Evolutionary conservation across 495 filamentous ascomycete species (phyloP), one percentile per base, ranked within the genome.

Genomic region (Penicillium silybi): DNA sequence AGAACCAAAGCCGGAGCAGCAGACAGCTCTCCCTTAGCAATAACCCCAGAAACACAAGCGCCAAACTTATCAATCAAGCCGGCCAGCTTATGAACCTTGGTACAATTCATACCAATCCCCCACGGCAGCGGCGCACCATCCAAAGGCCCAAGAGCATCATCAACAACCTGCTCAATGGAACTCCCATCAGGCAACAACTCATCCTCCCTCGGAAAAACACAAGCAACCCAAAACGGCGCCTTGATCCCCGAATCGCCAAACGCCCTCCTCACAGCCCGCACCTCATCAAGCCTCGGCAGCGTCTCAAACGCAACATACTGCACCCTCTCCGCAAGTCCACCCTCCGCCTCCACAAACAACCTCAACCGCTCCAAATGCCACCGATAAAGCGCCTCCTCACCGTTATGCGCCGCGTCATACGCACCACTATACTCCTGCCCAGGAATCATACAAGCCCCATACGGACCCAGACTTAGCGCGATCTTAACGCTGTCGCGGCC

Each of bases 31-130:
- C 63, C 56, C 10, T 52, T 47, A 17, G 50, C 34, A 43, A 65
- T 35, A 37, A 75, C 47, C 17, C 49, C 52, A 20, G 50, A 37
- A 35, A 84, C 58, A 29, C 67, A 69, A 15, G 50, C 59, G 46
- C 77, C 76, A 54, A 81, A 80, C 39, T 62, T 56, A 6, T 54
- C 46, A 19, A 86, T 64, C 27, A 87, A 57, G 2, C 57, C 52
- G 3, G 64, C 54, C 3, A 86, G 69, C 46, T 82, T 81, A 19
- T 66, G 61, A 47, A 85, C 64, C 54, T 78, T 80, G 3, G 84
- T 86, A 62, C 85, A 88, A 61, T 88, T 88, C 49, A 87, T 75
- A 1, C 84, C 84, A 41, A 88, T 74, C 0, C 80, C 83, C 79
- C 79, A 83, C 0, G 84, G 83, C 4, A 62, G 46, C 6, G 58